phyloP scores from a whole-genome alignment of 2,329 filamentous ascomycete species.

The Colletotrichum sp. region DNA sequence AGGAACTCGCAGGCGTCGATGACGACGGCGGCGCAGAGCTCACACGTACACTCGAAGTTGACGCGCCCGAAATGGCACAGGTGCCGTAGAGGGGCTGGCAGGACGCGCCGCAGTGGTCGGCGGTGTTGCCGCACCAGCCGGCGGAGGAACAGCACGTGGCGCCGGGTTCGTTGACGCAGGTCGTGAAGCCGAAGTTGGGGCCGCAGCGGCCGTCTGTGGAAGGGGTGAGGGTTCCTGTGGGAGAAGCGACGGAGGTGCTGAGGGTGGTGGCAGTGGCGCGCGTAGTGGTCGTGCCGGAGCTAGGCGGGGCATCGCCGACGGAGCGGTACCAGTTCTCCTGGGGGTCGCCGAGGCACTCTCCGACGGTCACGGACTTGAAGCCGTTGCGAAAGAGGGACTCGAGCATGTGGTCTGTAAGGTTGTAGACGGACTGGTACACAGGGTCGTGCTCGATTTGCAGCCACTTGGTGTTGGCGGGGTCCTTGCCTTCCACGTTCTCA shows the following conservation, averaged over 20 bases:
- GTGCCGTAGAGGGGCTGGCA: slow-evolving; percentile 39
- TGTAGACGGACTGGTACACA: slow-evolving; percentile 42
- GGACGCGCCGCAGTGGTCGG: slow-evolving; percentile 42
- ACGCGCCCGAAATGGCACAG: neutral
- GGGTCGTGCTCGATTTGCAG: slow-evolving; percentile 44
- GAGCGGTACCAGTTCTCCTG: slow-evolving; percentile 58
- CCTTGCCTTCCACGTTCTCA: slow-evolving; percentile 32
- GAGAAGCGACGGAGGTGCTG: neutral
- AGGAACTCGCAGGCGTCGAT: neutral
- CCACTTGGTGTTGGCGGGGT: slow-evolving; percentile 27
- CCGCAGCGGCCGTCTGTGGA: slow-evolving; percentile 33
- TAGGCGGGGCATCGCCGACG: slow-evolving; percentile 21
- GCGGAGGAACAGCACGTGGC: slow-evolving; percentile 31
- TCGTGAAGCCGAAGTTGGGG: slow-evolving; percentile 23
- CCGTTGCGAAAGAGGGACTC: slow-evolving; percentile 42
- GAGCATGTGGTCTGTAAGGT: slow-evolving; percentile 42
- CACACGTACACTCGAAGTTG: neutral
- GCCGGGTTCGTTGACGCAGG: slow-evolving; percentile 25
- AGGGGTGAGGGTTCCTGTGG: slow-evolving; percentile 15
- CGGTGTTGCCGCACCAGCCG: slow-evolving; percentile 42
- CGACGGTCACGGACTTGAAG: slow-evolving; percentile 49
- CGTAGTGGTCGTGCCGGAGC: neutral
- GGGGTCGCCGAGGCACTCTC: slow-evolving; percentile 60
- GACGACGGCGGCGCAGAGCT: neutral
- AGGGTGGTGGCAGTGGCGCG: neutral